A percentile compares a stretch with the other conserved stretches of the same genome.
Conservation (phyloP, 2,329 filamentous ascomycete species). For the Arachnomyces sp. region DNA sequence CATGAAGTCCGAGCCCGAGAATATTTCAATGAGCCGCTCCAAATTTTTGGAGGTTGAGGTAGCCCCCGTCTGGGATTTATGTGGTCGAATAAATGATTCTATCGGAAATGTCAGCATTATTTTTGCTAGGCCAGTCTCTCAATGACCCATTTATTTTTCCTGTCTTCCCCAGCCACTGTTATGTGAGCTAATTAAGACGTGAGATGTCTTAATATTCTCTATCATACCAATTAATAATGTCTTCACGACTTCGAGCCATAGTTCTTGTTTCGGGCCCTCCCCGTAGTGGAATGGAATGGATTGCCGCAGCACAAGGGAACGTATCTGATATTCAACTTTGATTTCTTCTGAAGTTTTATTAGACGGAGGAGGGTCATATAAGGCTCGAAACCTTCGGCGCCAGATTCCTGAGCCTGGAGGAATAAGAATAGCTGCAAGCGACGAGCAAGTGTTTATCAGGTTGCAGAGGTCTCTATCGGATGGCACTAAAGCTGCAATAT, state of each 20-base stretch:
- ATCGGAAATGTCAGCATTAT: conserved; percentile 12
- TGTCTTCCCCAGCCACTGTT: no score
- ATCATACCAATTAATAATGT: conserved; percentile 18
- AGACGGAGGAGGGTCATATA: conserved; percentile 24
- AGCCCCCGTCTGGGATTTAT: neutral
- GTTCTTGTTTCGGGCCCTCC: conserved; percentile 16
- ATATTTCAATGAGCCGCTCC: conserved; percentile 13
- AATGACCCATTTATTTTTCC: no score
- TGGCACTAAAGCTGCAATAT: conserved; percentile 22
- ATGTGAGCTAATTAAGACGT: no score
- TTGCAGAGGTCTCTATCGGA: conserved; percentile 25
- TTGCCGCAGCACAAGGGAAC: conserved; percentile 26
- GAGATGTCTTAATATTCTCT: conserved; percentile 5
- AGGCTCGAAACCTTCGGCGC: conserved; percentile 24
- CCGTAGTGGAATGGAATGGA: conserved; percentile 21
- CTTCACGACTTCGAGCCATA: conserved; percentile 26
- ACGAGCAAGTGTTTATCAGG: conserved; percentile 21
- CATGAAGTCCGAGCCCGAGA: conserved; percentile 18
- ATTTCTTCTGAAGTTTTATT: conserved; percentile 18
- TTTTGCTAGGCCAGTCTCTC: no score
- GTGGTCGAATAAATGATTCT: conserved; percentile 2
- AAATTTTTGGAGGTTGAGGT: conserved; percentile 17
- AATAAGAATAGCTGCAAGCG: conserved; percentile 18
- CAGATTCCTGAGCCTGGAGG: conserved; percentile 26
- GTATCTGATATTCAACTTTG: conserved; percentile 27